Evolutionary conservation across 2,329 filamentous ascomycete genomes (phyloP), one percentile per base, ranked within the genome.

Genomic region (Diaporthe aspalathi): DNA sequence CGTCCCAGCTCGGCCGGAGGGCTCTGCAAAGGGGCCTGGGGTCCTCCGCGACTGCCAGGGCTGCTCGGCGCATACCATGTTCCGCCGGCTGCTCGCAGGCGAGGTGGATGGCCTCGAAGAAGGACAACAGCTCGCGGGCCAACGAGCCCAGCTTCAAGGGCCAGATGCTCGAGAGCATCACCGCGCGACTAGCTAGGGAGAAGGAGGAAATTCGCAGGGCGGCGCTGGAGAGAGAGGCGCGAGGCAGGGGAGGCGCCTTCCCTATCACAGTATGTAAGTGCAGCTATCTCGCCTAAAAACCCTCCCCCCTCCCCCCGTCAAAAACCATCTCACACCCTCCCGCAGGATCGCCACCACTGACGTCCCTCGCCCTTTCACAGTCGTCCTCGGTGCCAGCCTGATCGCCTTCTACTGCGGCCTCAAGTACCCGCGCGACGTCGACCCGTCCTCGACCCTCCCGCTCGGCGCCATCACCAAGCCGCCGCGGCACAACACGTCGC

Each of bases 341-440:
- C 5, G 3, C n/a, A 5, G n/a, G 22, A 32, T n/a, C 32, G 9
- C 35, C 35, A 38, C 17, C n/a, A 47, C 70, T 74, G 68, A 76
- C 68, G 22, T n/a, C 50, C 54, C 20, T 38, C 27, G 16, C 73
- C 27, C 16, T 17, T 16, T n/a, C 35, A 50, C 40, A 89, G 88
- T 88, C 75, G 81, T 90, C 73, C 77, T 90, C 60, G 84, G 84
- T 66, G 84, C 87, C 57, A 82, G 87, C 57, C 81, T 82, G 43
- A 81, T 84, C 70, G 85, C 87, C 72, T 93, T 90, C 80, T 90
- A 85, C 78, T 79, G 91, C 52, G 91, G 91, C 72, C 87, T 85
- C 24, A 84, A 86, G 75, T 85, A 84, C 76, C 86, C 86, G 40
- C 85, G 83, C 65, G 84, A 86, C 22, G 78, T 83, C 29, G 85